Evolutionary conservation across 805 yeast genomes (phyloP).

Genomic region (Candida krabiensis): DNA sequence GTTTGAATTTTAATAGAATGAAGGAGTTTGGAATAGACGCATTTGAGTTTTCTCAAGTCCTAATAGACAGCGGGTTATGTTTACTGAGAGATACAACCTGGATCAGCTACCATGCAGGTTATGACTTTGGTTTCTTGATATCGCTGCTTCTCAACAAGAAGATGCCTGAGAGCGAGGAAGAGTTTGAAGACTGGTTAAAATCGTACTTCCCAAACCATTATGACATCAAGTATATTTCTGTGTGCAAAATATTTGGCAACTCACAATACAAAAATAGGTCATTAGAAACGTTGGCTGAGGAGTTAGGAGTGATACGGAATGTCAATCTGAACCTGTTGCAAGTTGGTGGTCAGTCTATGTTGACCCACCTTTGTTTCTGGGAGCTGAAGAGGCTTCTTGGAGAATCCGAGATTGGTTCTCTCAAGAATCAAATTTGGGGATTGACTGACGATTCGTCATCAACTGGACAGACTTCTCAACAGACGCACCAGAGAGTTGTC

Average conservation of each 20-base stretch:
- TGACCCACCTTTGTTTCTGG: constrained; percentile 64
- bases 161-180: constrained; percentile 81
- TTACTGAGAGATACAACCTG: constrained; percentile 72
- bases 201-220: constrained; percentile 78
- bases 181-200: constrained; percentile 68
- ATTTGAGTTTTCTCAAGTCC: constrained; percentile 76
- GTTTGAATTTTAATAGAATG: constrained; percentile 77
- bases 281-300: constrained; percentile 68
- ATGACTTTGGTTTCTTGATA: constrained; percentile 88
- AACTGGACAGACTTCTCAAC: constrained; percentile 2
- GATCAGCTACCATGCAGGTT: constrained; percentile 92
- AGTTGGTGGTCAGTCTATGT: constrained; percentile 62
- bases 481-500: constrained; percentile 4
- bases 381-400: constrained; percentile 42
- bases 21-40: constrained; percentile 75
- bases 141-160: constrained; percentile 70
- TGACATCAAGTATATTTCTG: constrained; percentile 67
- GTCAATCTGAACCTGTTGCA: constrained; percentile 48
- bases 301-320: constrained; percentile 63
- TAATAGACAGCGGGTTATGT: constrained; percentile 84
- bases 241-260: constrained; percentile 22
- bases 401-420: constrained; percentile 16
- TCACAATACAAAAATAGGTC: constrained; percentile 35
- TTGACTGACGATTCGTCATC: constrained; percentile 21
- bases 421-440: constrained; percentile 33